phyloP scores from a whole-genome alignment of 495 filamentous ascomycete species.

The Penicillium bovifimosum region DNA sequence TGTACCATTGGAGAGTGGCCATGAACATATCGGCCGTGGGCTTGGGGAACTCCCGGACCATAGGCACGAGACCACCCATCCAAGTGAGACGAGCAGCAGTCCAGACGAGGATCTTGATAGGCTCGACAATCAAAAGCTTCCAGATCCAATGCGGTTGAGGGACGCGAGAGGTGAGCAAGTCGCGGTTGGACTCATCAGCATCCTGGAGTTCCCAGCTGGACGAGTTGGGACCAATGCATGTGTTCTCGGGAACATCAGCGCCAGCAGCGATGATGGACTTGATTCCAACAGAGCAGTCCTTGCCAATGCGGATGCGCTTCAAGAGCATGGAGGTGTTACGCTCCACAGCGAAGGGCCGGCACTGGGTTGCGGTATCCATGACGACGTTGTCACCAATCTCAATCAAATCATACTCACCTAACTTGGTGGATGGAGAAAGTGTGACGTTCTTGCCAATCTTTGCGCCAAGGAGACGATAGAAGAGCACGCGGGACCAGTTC shows the following conservation, averaged over 20 bases:
- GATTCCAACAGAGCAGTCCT: slow-evolving; percentile 30
- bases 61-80: slow-evolving; percentile 34
- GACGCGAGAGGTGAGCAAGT: slow-evolving; percentile 22
- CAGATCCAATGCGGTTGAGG: slow-evolving; percentile 33
- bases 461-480: slow-evolving; percentile 39
- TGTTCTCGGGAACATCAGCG: slow-evolving; percentile 29
- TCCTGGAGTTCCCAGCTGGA: slow-evolving; percentile 41
- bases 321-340: slow-evolving; percentile 44
- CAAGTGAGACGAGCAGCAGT: slow-evolving; percentile 32
- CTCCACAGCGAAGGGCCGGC: slow-evolving; percentile 42
- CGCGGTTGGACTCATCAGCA: slow-evolving; percentile 33
- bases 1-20: slow-evolving; percentile 35
- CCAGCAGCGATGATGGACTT: slow-evolving; percentile 40
- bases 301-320: slow-evolving; percentile 35
- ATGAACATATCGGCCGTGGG: slow-evolving; percentile 17
- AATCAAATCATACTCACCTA: slow-evolving; percentile 45
- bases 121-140: slow-evolving; percentile 22
- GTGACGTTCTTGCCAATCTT: slow-evolving; percentile 37
- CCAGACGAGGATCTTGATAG: slow-evolving; percentile 23
- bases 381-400: slow-evolving; percentile 36
- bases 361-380: slow-evolving; percentile 28
- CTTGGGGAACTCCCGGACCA: slow-evolving; percentile 23
- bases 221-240: slow-evolving; percentile 44
- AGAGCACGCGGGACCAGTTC: slow-evolving; percentile 29
- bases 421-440: slow-evolving; percentile 22